A percentile compares a stretch with the other conserved stretches of the same genome.
phyloP scores from a whole-genome alignment of 495 filamentous ascomycete genomes.

The Arthonia radiata region DNA sequence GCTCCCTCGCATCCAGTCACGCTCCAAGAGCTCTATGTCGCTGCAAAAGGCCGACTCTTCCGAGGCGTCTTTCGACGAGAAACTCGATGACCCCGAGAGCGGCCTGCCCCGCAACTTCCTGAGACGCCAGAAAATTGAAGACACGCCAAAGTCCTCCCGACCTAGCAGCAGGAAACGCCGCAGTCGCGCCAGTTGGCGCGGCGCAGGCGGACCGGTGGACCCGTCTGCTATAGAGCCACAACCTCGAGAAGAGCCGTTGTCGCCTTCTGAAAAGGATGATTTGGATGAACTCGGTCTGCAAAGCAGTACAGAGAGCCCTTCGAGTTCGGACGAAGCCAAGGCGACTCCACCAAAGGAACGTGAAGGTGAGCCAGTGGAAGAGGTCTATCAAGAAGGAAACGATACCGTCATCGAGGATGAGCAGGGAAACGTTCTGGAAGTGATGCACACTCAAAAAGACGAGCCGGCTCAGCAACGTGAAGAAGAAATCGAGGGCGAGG shows the following conservation, averaged over 20 bases:
- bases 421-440: constrained; percentile 61
- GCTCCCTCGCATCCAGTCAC: constrained; percentile 68
- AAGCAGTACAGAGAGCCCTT: constrained; percentile 7
- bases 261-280: constrained; percentile 11
- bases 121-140: constrained; percentile 57
- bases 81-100: constrained; percentile 40
- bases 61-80: constrained; percentile 28
- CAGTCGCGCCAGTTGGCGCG: constrained; percentile 46
- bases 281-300: constrained; percentile 14
- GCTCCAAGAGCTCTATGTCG: constrained; percentile 62
- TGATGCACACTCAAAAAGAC: constrained; percentile 9
- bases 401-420: constrained; percentile 65
- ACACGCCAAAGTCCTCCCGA: constrained; percentile 22
- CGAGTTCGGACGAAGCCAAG: constrained; percentile 9
- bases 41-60: constrained; percentile 36
- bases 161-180: constrained; percentile 33
- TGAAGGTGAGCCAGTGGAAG: constrained; percentile 17
- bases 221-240: constrained; percentile 74
- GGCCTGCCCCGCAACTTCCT: constrained; percentile 58
- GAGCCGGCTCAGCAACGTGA: constrained; percentile 18
- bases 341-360: constrained; percentile 13
- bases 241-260: constrained; percentile 17
- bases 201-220: constrained; percentile 69
- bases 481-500: constrained; percentile 29
- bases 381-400: constrained; percentile 63